Evolutionary conservation across 2,329 filamentous ascomycete species (phyloP), one percentile per base, ranked within the genome.

Genomic region (Sporothrix sp.): DNA sequence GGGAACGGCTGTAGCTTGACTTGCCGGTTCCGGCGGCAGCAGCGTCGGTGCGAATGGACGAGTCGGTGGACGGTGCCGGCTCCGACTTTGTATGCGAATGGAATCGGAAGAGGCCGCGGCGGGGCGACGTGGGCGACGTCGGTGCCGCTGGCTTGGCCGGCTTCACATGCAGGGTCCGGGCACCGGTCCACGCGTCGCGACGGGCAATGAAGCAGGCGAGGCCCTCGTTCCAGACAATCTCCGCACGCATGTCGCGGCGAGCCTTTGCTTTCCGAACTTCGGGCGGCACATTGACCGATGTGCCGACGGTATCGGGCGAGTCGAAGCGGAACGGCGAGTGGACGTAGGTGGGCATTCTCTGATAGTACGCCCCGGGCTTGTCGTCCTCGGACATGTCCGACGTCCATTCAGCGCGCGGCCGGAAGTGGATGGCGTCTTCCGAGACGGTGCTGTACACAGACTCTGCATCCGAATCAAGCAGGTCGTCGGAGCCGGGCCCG

Each of bases 121-220:
- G 71, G 0, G 71, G 64, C 10, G 72, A 73, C 8, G 70, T 53
- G 2, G 71, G 65, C 5, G 71, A 68, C 1, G 69, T 58, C 7
- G 52, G n/a, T 59, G 61, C 11, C 58, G 52, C 10, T 5, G 70
- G 66, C 27, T 75, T 77, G 36, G 47, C 42, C 3, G 70, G 68
- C 51, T 74, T 73, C 42, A 80, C 64, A 42, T 74, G 74, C 32
- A 75, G 76, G 10, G 71, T 75, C 56, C 76, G 77, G 28, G 88
- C 90, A 28, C 85, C 84, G 1, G 89, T 91, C 91, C 91, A 97
- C 7, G 81, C 82, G 67, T 95, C 81, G 44, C 90, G 77, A 52
- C 87, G 74, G 27, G 82, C 78, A 53, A 82, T 78, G 67, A 87
- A 97, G 63, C 84, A 85, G n/a, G 81, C 77, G 51, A 96, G 65